These are phyloP conservation scores for Fusarium tricinctum DNA, from an alignment of 2,329 filamentous ascomycete species.

Conservation along the genomic window DNA sequence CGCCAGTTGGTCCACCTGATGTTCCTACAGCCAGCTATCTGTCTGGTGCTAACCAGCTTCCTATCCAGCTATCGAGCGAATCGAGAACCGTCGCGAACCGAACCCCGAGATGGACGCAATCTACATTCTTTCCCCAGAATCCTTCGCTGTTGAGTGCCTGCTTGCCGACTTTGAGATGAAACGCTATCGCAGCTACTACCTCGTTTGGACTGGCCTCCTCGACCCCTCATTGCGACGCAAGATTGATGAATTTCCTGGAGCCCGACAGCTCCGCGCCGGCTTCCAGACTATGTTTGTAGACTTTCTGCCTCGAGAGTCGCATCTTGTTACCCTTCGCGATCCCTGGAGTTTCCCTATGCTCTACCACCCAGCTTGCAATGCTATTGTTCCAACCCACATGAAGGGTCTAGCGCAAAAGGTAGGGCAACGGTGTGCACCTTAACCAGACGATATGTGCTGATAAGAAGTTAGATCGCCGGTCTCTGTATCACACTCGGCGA, in stretches of 20 bases:
- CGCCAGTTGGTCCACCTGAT: slow-evolving; percentile 75
- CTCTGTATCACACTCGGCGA: slow-evolving; percentile 94
- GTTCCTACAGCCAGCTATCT: slow-evolving; percentile 22
- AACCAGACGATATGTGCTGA: slow-evolving; percentile 9
- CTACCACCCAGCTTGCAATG: slow-evolving; percentile 91
- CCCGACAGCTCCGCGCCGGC: slow-evolving; percentile 80
- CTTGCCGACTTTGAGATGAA: slow-evolving; percentile 90
- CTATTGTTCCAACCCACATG: slow-evolving; percentile 85
- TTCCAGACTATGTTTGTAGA: slow-evolving; percentile 89
- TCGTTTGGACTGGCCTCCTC: slow-evolving; percentile 88
- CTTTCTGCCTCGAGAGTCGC: slow-evolving; percentile 91
- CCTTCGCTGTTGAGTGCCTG: slow-evolving; percentile 92
- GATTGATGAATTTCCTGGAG: slow-evolving; percentile 78
- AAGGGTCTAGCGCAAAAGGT: slow-evolving; percentile 91
- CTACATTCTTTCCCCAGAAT: slow-evolving; percentile 87
- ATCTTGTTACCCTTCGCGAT: slow-evolving; percentile 91
- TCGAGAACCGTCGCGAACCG: slow-evolving; percentile 85
- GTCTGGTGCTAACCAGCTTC: slow-evolving; percentile 34
- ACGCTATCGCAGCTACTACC: slow-evolving; percentile 82
- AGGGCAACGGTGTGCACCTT: slow-evolving; percentile 14
- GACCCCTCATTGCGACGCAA: slow-evolving; percentile 78
- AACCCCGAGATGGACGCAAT: slow-evolving; percentile 95
- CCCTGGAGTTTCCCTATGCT: slow-evolving; percentile 95
- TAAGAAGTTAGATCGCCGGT: slow-evolving; percentile 58
- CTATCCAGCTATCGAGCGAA: slow-evolving; percentile 85